phyloP scores from a whole-genome alignment of 2,329 filamentous ascomycete genomes.

The Sporothrix sp. region DNA sequence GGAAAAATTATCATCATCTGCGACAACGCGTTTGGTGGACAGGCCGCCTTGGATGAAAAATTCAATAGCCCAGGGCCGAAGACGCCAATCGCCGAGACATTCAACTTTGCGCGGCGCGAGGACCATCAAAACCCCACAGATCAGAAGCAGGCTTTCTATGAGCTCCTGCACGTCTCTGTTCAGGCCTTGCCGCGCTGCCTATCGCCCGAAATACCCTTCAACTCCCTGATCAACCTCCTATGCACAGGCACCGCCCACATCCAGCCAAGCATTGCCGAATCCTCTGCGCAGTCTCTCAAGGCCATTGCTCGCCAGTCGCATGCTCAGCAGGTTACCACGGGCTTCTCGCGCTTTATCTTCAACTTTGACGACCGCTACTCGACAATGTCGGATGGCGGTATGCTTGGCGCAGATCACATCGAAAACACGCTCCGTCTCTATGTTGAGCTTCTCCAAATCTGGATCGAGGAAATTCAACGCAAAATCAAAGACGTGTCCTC shows the following conservation, averaged over 20 bases:
- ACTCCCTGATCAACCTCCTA: slow-evolving; percentile 83
- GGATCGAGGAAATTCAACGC: slow-evolving; percentile 92
- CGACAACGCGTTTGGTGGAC: slow-evolving; percentile 93
- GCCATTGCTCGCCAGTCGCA: slow-evolving; percentile 89
- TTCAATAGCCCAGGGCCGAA: slow-evolving; percentile 81
- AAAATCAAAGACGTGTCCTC: slow-evolving; percentile 63
- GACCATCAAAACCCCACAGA: slow-evolving; percentile 64
- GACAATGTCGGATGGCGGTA: slow-evolving; percentile 94
- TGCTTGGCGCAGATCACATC: slow-evolving; percentile 88
- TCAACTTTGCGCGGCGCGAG: slow-evolving; percentile 79
- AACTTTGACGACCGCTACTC: slow-evolving; percentile 96
- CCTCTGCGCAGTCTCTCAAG: slow-evolving; percentile 86
- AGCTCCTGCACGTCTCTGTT: slow-evolving; percentile 87
- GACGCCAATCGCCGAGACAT: slow-evolving; percentile 88
- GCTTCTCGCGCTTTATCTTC: slow-evolving; percentile 95
- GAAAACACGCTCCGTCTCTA: slow-evolving; percentile 89
- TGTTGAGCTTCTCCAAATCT: slow-evolving; percentile 86
- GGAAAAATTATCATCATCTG: slow-evolving; percentile 95
- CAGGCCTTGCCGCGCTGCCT: slow-evolving; percentile 92
- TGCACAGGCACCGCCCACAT: slow-evolving; percentile 97
- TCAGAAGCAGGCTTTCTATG: slow-evolving; percentile 89
- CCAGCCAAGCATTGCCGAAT: slow-evolving; percentile 81
- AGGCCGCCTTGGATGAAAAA: slow-evolving; percentile 91
- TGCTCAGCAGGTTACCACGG: slow-evolving; percentile 91
- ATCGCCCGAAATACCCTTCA: slow-evolving; percentile 83